Conservation (phyloP, 179 eudicot species). For the Dionaea muscipula region DNA sequence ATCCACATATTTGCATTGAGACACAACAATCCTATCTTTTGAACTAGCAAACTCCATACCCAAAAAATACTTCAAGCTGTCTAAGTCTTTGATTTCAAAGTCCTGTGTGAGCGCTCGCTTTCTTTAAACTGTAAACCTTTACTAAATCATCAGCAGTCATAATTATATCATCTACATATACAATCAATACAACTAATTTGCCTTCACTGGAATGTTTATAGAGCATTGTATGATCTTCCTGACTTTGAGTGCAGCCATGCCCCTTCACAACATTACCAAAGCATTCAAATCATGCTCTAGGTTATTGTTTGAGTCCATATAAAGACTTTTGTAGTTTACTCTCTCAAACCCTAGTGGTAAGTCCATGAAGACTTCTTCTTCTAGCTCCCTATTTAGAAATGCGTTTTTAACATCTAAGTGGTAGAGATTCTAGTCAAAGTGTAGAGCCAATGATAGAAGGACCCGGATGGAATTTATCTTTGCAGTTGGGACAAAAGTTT, state of each 20-base stretch:
- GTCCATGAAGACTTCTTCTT: neutral
- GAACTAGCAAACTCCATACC: neutral
- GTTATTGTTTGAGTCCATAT: neutral
- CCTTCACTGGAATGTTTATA: neutral
- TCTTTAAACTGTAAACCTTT: neutral
- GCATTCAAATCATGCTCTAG: neutral
- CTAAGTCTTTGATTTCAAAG: slow-evolving; percentile 1
- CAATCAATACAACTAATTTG: neutral
- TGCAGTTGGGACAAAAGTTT: neutral
- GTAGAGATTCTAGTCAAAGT: neutral
- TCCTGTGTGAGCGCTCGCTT: neutral
- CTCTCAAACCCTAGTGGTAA: neutral
- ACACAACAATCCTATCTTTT: neutral
- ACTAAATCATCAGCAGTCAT: neutral
- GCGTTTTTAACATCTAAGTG: neutral
- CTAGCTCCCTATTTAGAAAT: neutral
- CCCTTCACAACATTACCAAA: neutral
- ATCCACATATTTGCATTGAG: slow-evolving; percentile 1
- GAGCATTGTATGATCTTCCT: neutral
- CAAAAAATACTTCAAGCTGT: neutral
- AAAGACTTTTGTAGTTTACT: neutral
- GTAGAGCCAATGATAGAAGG: neutral
- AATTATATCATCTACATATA: slow-evolving; percentile 6
- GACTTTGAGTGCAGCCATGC: neutral
- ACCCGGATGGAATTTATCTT: neutral